Evolutionary conservation across 202 grass and related monocot genomes (phyloP).

Genomic region (Setaria italica): DNA sequence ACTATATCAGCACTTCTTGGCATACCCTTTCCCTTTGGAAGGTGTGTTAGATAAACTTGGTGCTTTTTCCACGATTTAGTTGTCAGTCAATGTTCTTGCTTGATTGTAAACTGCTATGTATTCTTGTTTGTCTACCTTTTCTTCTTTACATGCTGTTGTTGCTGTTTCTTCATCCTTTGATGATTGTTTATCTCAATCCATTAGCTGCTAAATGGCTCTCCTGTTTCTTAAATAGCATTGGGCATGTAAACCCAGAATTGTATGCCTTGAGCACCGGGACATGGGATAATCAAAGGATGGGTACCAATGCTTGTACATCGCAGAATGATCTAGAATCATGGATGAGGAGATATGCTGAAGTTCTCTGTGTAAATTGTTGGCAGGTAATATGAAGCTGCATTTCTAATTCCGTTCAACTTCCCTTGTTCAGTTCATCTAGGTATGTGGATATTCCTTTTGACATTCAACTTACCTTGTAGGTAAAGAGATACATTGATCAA

Average conservation of each 20-base stretch:
- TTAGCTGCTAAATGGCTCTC: conserved; percentile 20
- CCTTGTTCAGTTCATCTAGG: background rate
- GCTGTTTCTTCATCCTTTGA: conserved; percentile 5
- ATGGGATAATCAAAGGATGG: conserved; percentile 62
- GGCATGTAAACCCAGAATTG: conserved; percentile 82
- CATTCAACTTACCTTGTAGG: conserved; percentile 52
- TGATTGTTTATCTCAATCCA: conserved; percentile 21
- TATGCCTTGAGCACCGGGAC: conserved; percentile 83
- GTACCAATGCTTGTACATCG: conserved; percentile 40
- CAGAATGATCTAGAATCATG: conserved; percentile 73
- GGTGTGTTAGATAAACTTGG: conserved; percentile 55
- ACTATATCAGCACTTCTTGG: conserved; percentile 93
- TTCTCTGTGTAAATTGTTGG: conserved; percentile 91
- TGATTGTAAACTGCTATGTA: conserved; percentile 20
- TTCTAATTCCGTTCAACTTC: conserved; percentile 15
- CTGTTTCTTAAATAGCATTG: conserved; percentile 69
- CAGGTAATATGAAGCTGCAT: conserved; percentile 67
- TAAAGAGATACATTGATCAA: conserved; percentile 89
- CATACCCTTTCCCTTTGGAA: conserved; percentile 98
- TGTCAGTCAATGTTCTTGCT: conserved; percentile 33
- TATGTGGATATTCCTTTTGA: conserved; percentile 12
- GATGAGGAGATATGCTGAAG: conserved; percentile 80
- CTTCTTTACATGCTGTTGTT: background rate
- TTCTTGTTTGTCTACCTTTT: conserved; percentile 16
- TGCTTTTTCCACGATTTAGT: conserved; percentile 38